Percentiles rank a stretch among this genome's conserved stretches.
These are phyloP conservation scores for Papiliotrema fonsecae DNA, from an alignment of 1,284 basidiomycete species.

Conservation along the genomic window DNA sequence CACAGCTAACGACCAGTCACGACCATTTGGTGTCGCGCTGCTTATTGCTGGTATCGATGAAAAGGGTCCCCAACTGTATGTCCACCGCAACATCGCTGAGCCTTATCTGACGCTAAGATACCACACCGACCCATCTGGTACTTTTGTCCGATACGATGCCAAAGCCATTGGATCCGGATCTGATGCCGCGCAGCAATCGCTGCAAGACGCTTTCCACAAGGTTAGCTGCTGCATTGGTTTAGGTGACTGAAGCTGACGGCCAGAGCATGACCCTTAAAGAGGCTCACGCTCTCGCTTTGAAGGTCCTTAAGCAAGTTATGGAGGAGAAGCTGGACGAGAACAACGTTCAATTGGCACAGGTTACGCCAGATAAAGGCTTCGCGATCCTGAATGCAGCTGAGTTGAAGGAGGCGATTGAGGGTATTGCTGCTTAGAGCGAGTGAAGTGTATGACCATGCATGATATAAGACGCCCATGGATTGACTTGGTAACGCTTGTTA, in stretches of 20 bases:
- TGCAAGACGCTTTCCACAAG: conserved; percentile 97
- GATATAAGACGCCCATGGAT: conserved; percentile 2
- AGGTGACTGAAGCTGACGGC: not conserved
- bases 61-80: conserved; percentile 86
- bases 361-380: conserved; percentile 71
- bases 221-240: conserved; percentile 48
- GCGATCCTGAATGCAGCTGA: conserved; percentile 72
- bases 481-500: no score
- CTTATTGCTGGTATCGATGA: conserved; percentile 96
- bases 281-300: conserved; percentile 79
- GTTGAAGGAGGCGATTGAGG: conserved; percentile 73
- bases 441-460: conserved; percentile 15
- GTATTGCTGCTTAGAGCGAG: conserved; percentile 27
- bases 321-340: conserved; percentile 98
- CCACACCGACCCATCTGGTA: conserved; percentile 99
- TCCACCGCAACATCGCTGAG: not conserved
- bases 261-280: conserved; percentile 90
- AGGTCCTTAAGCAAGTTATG: conserved; percentile 98
- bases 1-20: no score
- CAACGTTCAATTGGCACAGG: conserved; percentile 96
- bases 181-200: conserved; percentile 92
- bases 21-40: conserved; percentile 96
- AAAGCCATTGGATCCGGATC: conserved; percentile 98
- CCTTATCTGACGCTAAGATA: conserved; percentile 56
- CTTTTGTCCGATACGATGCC: conserved; percentile 93